phyloP scores from a whole-genome alignment of 139 green algal species.

The Raphidocelis subcapitata region DNA sequence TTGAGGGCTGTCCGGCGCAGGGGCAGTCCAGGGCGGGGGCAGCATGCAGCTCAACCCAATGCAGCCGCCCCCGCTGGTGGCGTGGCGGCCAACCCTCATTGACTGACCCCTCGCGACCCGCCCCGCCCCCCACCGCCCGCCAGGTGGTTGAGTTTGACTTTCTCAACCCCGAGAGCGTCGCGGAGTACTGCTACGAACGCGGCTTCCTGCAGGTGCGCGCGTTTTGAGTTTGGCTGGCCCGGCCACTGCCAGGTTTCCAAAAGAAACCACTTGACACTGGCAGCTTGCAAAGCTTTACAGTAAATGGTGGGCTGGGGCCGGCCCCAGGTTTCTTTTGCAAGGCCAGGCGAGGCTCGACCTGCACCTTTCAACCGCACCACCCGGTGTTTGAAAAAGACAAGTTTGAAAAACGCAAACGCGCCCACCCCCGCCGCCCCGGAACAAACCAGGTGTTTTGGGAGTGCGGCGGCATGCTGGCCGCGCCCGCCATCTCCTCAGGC shows the following conservation, averaged over 20 bases:
- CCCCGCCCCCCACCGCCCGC: constrained; percentile 50
- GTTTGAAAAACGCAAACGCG: no score
- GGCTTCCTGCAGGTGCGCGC: constrained; percentile 79
- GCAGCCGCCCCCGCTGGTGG: no score
- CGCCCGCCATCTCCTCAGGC: constrained; percentile 83
- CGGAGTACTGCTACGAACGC: constrained; percentile 87
- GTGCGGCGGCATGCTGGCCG: constrained; percentile 93
- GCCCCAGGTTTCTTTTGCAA: no score
- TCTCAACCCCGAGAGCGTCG: constrained; percentile 79
- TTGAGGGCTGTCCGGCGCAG: no score
- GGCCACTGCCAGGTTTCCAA: background rate
- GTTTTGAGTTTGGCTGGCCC: background rate
- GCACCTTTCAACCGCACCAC: no score
- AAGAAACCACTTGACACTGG: constrained; percentile 40
- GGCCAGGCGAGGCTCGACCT: no score
- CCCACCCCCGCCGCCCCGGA: background rate
- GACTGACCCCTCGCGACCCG: constrained; percentile 32
- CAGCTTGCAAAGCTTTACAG: no score
- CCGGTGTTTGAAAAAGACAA: no score
- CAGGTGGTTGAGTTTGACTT: constrained; percentile 99
- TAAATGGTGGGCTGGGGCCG: no score
- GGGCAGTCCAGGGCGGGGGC: no score
- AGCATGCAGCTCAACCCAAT: no score
- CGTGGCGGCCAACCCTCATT: no score
- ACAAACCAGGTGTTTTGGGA: constrained; percentile 88